Percentiles rank a stretch among this genome's conserved stretches.
Evolutionary conservation across 129 eudicot genomes (phyloP).

Genomic region (Cynara cardunculus): DNA sequence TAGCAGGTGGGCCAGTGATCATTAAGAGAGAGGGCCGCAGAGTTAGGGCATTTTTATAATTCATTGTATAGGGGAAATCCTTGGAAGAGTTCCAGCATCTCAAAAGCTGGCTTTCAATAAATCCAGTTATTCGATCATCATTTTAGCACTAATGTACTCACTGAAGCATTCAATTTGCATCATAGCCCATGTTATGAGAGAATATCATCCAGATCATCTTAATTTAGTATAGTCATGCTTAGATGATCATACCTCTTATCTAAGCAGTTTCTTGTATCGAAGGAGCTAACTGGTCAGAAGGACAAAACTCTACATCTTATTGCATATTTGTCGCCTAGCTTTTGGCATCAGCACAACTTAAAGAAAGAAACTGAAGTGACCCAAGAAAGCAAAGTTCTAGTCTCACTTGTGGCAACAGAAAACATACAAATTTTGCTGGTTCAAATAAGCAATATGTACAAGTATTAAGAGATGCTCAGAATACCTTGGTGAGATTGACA

Average conservation of each 20-base stretch:
- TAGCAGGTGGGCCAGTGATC: too few relatives aligned
- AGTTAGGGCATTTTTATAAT: too few relatives aligned
- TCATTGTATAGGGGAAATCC: too few relatives aligned
- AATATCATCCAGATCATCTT: not conserved
- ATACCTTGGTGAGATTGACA: slow-evolving; percentile 74
- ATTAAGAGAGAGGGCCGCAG: too few relatives aligned
- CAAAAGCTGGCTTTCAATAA: too few relatives aligned
- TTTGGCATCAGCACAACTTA: too few relatives aligned
- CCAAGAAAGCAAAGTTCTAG: not conserved
- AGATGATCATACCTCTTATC: not conserved
- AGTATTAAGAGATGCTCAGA: not conserved
- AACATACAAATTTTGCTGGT: not conserved
- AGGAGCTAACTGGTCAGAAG: not conserved
- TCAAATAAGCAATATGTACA: not conserved
- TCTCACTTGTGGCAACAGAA: not conserved
- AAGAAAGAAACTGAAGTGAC: not conserved
- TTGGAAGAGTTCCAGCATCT: too few relatives aligned
- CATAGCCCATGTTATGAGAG: not conserved
- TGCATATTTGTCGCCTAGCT: not conserved
- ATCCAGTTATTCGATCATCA: too few relatives aligned
- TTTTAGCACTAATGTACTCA: too few relatives aligned
- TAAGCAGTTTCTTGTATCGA: not conserved
- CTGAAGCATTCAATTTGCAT: too few relatives aligned
- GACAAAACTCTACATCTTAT: not conserved
- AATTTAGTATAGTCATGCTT: not conserved